Conservation (phyloP, 2,329 filamentous ascomycete species). For the Lasiodiplodia gonubiensis region DNA sequence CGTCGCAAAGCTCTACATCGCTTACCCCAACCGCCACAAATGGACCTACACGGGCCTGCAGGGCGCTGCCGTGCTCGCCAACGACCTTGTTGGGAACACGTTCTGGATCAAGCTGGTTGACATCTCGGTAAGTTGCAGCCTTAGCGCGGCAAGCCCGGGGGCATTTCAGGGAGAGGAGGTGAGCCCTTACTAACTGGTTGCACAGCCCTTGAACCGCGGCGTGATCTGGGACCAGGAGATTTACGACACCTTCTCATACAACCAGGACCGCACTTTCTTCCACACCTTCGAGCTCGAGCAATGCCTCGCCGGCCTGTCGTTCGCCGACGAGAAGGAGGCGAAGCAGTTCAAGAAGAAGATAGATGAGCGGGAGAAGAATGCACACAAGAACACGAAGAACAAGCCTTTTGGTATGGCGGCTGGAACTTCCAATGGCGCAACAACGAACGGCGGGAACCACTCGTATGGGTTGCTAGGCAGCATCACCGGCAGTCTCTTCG, state of each 20-base stretch:
- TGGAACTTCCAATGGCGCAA: conserved; percentile 39
- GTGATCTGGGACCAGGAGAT: conserved; percentile 98
- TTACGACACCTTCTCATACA: conserved; percentile 92
- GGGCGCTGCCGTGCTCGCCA: conserved; percentile 87
- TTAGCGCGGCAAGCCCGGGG: conserved; percentile 30
- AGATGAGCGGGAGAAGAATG: conserved; percentile 93
- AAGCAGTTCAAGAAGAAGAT: conserved; percentile 98
- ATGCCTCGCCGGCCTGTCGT: conserved; percentile 87
- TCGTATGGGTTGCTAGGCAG: conserved; percentile 54
- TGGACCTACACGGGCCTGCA: conserved; percentile 96
- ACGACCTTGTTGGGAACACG: conserved; percentile 92
- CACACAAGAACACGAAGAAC: conserved; percentile 81
- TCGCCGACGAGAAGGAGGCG: conserved; percentile 96
- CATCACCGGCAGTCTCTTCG: conserved; percentile 52
- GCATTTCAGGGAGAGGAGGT: neutral
- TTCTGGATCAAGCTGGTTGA: conserved; percentile 99
- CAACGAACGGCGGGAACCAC: conserved; percentile 35
- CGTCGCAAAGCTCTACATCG: conserved; percentile 90
- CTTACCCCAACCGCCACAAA: conserved; percentile 81
- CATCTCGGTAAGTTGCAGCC: conserved; percentile 72
- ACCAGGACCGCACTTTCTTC: conserved; percentile 97
- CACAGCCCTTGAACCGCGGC: conserved; percentile 76
- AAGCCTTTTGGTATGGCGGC: conserved; percentile 70
- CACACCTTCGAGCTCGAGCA: conserved; percentile 96
- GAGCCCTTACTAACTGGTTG: conserved; percentile 25